Conservation (phyloP, 495 filamentous ascomycete genomes). For the Trichoderma orchidacearum region DNA sequence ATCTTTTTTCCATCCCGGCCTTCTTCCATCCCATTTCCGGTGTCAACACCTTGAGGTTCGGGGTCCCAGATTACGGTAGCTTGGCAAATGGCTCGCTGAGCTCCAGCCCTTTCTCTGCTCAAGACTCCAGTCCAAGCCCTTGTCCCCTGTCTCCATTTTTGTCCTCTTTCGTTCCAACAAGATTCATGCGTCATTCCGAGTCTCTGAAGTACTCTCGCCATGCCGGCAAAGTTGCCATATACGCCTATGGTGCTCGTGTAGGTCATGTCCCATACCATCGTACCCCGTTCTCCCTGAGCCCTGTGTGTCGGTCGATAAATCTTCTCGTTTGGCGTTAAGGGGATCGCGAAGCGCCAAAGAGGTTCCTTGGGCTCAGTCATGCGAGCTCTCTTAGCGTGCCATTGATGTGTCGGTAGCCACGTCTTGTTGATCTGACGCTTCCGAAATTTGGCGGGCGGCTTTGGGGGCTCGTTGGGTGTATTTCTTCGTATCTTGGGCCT, state of each 20-base stretch:
- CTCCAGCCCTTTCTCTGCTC: slow-evolving; percentile 40
- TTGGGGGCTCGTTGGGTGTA: slow-evolving; percentile 50
- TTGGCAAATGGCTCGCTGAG: slow-evolving; percentile 52
- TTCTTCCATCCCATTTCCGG: slow-evolving; percentile 29
- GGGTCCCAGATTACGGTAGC: slow-evolving; percentile 60
- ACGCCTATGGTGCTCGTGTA: slow-evolving; percentile 81
- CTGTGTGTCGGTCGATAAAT: slow-evolving; percentile 79
- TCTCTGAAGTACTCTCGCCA: slow-evolving; percentile 49
- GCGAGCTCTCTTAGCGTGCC: slow-evolving; percentile 79
- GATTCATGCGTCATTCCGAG: slow-evolving; percentile 46
- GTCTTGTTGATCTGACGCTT: slow-evolving; percentile 82
- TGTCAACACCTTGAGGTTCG: slow-evolving; percentile 7
- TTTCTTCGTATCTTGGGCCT: slow-evolving; percentile 60
- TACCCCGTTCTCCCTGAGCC: slow-evolving; percentile 43
- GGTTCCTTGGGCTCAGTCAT: slow-evolving; percentile 70
- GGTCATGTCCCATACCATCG: slow-evolving; percentile 84
- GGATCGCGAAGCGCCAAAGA: slow-evolving; percentile 80
- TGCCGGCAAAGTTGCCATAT: slow-evolving; percentile 47
- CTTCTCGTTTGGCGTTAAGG: slow-evolving; percentile 75
- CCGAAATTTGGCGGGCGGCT: slow-evolving; percentile 55
- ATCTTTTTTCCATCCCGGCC: slow-evolving; percentile 27
- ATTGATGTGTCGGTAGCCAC: slow-evolving; percentile 92
- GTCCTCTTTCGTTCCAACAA: slow-evolving; percentile 46
- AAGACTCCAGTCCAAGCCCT: slow-evolving; percentile 57
- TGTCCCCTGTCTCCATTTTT: slow-evolving; percentile 61